A percentile compares a stretch with the other conserved stretches of the same genome.
phyloP scores from a whole-genome alignment of 164 flowering plant species.

The Vitis riparia region DNA sequence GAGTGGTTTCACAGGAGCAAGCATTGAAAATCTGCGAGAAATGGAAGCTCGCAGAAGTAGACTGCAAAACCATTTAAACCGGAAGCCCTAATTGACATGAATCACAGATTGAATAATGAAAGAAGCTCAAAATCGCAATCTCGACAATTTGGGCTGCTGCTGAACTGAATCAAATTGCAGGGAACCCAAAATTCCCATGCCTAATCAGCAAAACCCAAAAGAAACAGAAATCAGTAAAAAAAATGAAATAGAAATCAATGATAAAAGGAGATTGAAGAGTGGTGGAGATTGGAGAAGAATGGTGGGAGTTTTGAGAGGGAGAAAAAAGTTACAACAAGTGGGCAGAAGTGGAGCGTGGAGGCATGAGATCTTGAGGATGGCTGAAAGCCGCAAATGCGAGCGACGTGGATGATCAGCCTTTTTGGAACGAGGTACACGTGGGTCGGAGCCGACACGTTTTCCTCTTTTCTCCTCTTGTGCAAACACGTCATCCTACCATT shows the following conservation, averaged over 20 bases:
- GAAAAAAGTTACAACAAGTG: too few species aligned
- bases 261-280: background rate
- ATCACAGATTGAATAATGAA: background rate
- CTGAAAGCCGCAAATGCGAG: slow-evolving; percentile 14
- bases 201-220: background rate
- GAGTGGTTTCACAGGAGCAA: slow-evolving; percentile 16
- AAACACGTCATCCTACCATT: too few species aligned
- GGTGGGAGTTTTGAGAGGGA: background rate
- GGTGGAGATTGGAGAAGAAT: background rate
- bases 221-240: background rate
- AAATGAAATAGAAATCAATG: too few species aligned
- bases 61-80: slow-evolving; percentile 46
- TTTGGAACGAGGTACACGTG: slow-evolving; percentile 10
- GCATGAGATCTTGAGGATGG: background rate
- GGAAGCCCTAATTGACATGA: slow-evolving; percentile 12
- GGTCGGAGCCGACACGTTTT: slow-evolving; percentile 22
- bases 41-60: slow-evolving; percentile 31
- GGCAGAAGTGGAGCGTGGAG: background rate
- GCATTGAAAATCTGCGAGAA: slow-evolving; percentile 9
- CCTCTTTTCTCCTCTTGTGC: too few species aligned
- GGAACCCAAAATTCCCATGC: slow-evolving; percentile 13
- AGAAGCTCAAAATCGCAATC: slow-evolving; percentile 9
- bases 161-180: slow-evolving; percentile 2
- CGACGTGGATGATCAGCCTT: slow-evolving; percentile 11
- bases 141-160: slow-evolving; percentile 10